Percentiles rank a stretch among this genome's conserved stretches.
Evolutionary conservation across 306 rosid genomes (phyloP).

Genomic region (cucumber (Cucumis sativus)): Cucumber_9930_V3 NC_026657.2:3207501-3208000

Average conservation of each 20-base stretch:
- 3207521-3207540: conserved; percentile 16
- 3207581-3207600: conserved; percentile 11
- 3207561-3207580: conserved; percentile 11
- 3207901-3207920: conserved; percentile 28
- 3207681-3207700: conserved; percentile 10
- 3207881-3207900: conserved; percentile 10
- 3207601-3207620: conserved; percentile 18
- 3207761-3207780: conserved; percentile 12
- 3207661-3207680: neutral
- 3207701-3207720: conserved; percentile 18
- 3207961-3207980: conserved; percentile 42
- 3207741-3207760: conserved; percentile 20
- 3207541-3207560: conserved; percentile 6
- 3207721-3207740: conserved; percentile 12
- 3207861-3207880: conserved; percentile 14
- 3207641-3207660: conserved; percentile 12
- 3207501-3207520: conserved; percentile 1
- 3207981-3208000: conserved; percentile 18
- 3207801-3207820: conserved; percentile 12
- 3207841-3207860: conserved; percentile 3
- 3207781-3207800: conserved; percentile 15
- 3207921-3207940: conserved; percentile 51
- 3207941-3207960: conserved; percentile 53
- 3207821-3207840: conserved; percentile 20
- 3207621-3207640: conserved; percentile 10